A percentile compares a stretch with the other conserved stretches of the same genome.
phyloP scores from a whole-genome alignment of 495 filamentous ascomycete genomes.

The Penicillium turbatum region DNA sequence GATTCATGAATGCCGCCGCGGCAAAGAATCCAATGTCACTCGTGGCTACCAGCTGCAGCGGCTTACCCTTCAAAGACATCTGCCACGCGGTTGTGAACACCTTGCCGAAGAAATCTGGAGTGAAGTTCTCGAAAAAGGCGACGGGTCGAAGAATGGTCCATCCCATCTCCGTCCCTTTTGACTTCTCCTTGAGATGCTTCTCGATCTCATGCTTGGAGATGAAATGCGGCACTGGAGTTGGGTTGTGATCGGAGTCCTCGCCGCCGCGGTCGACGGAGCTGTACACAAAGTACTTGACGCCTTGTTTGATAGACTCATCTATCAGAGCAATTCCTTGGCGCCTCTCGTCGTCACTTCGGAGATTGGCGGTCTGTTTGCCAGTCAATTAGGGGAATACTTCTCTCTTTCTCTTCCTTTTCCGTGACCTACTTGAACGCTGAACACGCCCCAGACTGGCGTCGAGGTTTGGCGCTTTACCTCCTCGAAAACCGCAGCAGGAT shows the following conservation, averaged over 20 bases:
- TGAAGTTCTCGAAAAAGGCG: slow-evolving; percentile 65
- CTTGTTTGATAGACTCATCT: slow-evolving; percentile 52
- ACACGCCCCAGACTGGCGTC: slow-evolving; percentile 48
- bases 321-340: slow-evolving; percentile 59
- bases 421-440: slow-evolving; percentile 40
- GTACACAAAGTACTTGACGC: slow-evolving; percentile 63
- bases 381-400: slow-evolving; percentile 15
- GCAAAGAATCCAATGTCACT: slow-evolving; percentile 63
- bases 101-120: slow-evolving; percentile 53
- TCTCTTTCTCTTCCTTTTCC: slow-evolving; percentile 30
- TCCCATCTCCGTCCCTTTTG: slow-evolving; percentile 41
- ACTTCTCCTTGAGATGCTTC: slow-evolving; percentile 49
- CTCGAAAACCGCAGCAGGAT: slow-evolving; percentile 50
- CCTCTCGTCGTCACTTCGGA: slow-evolving; percentile 47
- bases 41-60: slow-evolving; percentile 55
- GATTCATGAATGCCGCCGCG: slow-evolving; percentile 54
- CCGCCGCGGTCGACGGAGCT: slow-evolving; percentile 65
- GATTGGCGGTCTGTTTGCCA: slow-evolving; percentile 38
- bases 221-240: slow-evolving; percentile 62
- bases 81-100: slow-evolving; percentile 53
- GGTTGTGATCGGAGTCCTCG: slow-evolving; percentile 49
- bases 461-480: slow-evolving; percentile 40
- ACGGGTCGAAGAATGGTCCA: slow-evolving; percentile 62
- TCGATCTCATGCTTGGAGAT: slow-evolving; percentile 61
- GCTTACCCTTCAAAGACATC: slow-evolving; percentile 43